Base-by-base conservation (phyloP, 176 grass and related monocot species). In the Panicum miliaceum region DNA sequence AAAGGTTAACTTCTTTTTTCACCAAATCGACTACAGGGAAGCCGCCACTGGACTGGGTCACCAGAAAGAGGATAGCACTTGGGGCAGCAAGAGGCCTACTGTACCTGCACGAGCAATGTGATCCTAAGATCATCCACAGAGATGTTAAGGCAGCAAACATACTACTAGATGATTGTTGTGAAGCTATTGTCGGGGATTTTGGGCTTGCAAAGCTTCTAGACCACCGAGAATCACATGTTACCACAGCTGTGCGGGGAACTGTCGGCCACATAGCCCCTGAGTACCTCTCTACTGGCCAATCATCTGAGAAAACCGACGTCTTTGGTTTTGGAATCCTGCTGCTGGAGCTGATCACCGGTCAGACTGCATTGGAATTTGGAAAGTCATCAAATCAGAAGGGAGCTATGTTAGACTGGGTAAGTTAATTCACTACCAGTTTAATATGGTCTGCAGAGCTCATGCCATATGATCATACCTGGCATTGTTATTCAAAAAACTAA, bases 361-460 rank as follows among this genome's bases (percentile, higher is more conserved):
- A 91, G 48, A 93, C 86, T 16, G 94, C 94, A 29, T 62, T 97
- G 36, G 91, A 97, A 82, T 93, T 97, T 13, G 94, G 94, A 0
- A 97, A 97, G 58, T 84, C 91, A 29, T 89, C 91, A 82, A 93
- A 90, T 88, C 91, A 97, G 84, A 97, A 97, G 81, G 94, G 94
- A 62, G 89, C 91, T 27, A 91, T 97, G 91, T 88, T 97, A 62
- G 94, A 97, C 78, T 97, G 94, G 94, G 94, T 97, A 89, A 88
- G 87, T 82, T 37, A 86, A 86, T 76, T n/a, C 77, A 68, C 72
- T 59, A 23, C 29, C 18, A 87, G n/a, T 73, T 65, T 61, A 34
- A 76, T 46, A 61, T 75, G 50, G 29, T 52, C 32, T n/a, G 12
- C 50, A 68, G 60, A 42, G 43, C 70, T 51, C 40, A 13, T 60